Percentiles rank a stretch among this genome's conserved stretches.
phyloP scores from a whole-genome alignment of 2,329 filamentous ascomycete genomes.

The Aureobasidium sp. region DNA sequence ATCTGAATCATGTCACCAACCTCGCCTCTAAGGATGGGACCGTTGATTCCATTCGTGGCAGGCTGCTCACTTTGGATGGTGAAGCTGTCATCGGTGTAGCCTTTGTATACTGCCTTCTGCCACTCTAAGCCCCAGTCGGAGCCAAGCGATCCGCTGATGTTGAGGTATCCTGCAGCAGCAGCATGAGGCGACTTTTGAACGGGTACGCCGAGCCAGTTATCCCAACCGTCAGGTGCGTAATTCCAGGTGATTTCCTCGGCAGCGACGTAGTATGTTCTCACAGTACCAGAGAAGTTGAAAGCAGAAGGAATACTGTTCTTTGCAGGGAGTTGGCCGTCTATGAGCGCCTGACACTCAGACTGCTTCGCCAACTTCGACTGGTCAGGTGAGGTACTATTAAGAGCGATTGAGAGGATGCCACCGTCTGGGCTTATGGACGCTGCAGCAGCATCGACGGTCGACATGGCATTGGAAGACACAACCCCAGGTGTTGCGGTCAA shows the following conservation, averaged over 20 bases:
- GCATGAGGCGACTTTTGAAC: constrained; percentile 2
- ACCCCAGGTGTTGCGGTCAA: neutral
- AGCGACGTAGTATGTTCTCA: constrained; percentile 25
- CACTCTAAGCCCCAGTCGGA: constrained; percentile 22
- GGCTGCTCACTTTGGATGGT: constrained; percentile 22
- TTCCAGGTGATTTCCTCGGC: constrained; percentile 25
- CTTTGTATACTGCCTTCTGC: constrained; percentile 28
- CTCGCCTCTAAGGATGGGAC: constrained; percentile 24
- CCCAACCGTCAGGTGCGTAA: constrained; percentile 25
- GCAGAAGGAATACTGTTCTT: constrained; percentile 18
- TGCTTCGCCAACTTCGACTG: neutral
- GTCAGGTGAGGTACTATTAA: neutral
- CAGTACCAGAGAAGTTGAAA: constrained; percentile 22
- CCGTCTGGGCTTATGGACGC: constrained; percentile 1
- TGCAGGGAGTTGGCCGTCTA: constrained; percentile 19
- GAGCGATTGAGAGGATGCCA: constrained; percentile 4
- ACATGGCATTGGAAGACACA: neutral
- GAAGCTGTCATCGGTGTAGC: constrained; percentile 28
- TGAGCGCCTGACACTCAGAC: neutral
- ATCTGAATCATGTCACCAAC: constrained; percentile 27
- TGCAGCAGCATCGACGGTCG: neutral
- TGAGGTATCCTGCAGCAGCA: constrained; percentile 19
- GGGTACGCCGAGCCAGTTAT: constrained; percentile 25
- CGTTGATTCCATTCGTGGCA: constrained; percentile 24
- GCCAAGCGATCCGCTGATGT: constrained; percentile 19